phyloP scores from a whole-genome alignment of 176 grass and related monocot species.

The Triticum timopheevii region DNA sequence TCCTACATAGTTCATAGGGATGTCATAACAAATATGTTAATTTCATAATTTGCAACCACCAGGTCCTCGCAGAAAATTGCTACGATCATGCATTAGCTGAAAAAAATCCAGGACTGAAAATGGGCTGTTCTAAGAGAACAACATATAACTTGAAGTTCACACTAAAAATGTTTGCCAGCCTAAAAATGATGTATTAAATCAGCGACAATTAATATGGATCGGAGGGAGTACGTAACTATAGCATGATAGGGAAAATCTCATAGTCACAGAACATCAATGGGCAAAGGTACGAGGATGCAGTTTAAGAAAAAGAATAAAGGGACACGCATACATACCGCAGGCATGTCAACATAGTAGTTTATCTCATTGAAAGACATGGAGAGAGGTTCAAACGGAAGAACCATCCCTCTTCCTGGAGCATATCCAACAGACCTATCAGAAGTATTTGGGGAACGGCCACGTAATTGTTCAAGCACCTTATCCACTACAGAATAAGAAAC shows the following conservation, averaged over 20 bases:
- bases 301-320: constrained; percentile 13
- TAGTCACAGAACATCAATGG: not conserved
- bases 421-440: constrained; percentile 28
- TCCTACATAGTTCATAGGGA: not conserved
- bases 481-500: constrained; percentile 40
- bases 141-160: constrained; percentile 24
- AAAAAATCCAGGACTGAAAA: not conserved
- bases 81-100: not conserved
- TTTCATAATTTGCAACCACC: constrained; percentile 1
- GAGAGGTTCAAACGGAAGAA: constrained; percentile 93
- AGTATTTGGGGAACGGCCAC: constrained; percentile 24
- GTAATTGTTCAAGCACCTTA: constrained; percentile 46
- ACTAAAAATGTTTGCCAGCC: not conserved
- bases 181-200: not conserved
- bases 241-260: constrained; percentile 9
- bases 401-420: constrained; percentile 82
- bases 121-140: not conserved
- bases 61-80: constrained; percentile 5
- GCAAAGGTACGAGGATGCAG: constrained; percentile 12
- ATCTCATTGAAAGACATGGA: constrained; percentile 92
- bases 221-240: not conserved
- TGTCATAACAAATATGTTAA: not conserved
- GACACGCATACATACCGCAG: constrained; percentile 50
- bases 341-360: constrained; percentile 97
- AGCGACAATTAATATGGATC: too few species aligned